Evolutionary conservation across 768 basidiomycete species (phyloP).

Genomic region (Suillus fuscotomentosus): DNA sequence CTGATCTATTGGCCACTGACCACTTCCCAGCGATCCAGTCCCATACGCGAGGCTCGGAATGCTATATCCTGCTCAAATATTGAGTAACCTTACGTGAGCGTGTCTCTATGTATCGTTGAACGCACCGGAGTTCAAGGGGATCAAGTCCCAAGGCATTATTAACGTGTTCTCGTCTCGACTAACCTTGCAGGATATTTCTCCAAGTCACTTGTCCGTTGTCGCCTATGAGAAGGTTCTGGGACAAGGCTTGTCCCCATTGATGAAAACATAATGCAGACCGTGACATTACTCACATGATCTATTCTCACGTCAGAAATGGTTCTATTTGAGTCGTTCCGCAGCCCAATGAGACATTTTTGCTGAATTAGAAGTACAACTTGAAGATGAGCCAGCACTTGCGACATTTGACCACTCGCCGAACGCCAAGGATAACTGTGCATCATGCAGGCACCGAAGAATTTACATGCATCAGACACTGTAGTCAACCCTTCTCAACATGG

Average conservation of each 20-base stretch:
- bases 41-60: slow-evolving; percentile 58
- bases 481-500: background rate
- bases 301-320: background rate
- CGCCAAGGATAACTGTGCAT: background rate
- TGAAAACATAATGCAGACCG: background rate
- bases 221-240: background rate
- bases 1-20: slow-evolving; percentile 47
- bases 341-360: background rate
- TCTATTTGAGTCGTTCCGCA: background rate
- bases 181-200: background rate
- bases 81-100: background rate
- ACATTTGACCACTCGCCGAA: background rate
- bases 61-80: slow-evolving; percentile 34
- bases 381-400: background rate
- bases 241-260: background rate
- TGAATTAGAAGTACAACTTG: too few species aligned
- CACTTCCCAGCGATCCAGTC: slow-evolving; percentile 63
- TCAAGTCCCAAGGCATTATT: slow-evolving; percentile 57
- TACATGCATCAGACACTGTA: background rate
- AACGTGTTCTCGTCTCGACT: background rate
- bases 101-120: background rate
- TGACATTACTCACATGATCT: background rate
- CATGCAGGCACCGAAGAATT: background rate
- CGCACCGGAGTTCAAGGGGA: slow-evolving; percentile 60
- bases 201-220: background rate